phyloP scores from a whole-genome alignment of 208 protist species.

The Pavlovales sp. region DNA sequence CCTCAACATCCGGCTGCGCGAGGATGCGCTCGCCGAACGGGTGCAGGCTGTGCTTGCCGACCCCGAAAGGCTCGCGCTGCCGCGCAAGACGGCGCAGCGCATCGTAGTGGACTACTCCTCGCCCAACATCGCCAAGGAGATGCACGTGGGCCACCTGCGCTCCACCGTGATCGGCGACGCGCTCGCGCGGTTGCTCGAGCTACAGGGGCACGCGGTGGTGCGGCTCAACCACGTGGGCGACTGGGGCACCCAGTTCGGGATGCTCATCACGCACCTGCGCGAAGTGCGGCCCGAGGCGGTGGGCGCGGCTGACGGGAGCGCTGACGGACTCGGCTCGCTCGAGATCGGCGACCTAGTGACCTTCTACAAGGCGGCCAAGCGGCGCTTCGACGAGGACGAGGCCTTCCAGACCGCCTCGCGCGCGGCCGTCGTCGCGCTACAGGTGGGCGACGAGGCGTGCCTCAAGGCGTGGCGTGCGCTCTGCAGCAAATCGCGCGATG shows the following conservation, averaged over 20 bases:
- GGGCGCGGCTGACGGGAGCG: background rate
- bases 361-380: constrained; percentile 89
- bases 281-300: constrained; percentile 73
- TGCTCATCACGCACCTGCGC: constrained; percentile 93
- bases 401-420: constrained; percentile 81
- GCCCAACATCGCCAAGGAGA: constrained; percentile 97
- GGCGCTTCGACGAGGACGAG: constrained; percentile 80
- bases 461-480: constrained; percentile 45
- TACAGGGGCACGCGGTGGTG: constrained; percentile 80
- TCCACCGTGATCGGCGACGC: constrained; percentile 97
- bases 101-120: constrained; percentile 94
- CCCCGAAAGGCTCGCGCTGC: constrained; percentile 69
- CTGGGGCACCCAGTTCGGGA: constrained; percentile 97
- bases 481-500: constrained; percentile 69
- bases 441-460: constrained; percentile 54
- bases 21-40: constrained; percentile 64
- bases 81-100: constrained; percentile 59
- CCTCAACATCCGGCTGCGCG: constrained; percentile 79
- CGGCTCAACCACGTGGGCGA: constrained; percentile 97
- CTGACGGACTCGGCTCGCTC: constrained; percentile 7
- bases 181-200: constrained; percentile 84
- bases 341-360: constrained; percentile 73
- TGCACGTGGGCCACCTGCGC: constrained; percentile 94
- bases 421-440: constrained; percentile 84
- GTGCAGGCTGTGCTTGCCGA: constrained; percentile 64